Conservation (phyloP, 306 rosid genomes). For the Cucurbita ficifolia region DNA sequence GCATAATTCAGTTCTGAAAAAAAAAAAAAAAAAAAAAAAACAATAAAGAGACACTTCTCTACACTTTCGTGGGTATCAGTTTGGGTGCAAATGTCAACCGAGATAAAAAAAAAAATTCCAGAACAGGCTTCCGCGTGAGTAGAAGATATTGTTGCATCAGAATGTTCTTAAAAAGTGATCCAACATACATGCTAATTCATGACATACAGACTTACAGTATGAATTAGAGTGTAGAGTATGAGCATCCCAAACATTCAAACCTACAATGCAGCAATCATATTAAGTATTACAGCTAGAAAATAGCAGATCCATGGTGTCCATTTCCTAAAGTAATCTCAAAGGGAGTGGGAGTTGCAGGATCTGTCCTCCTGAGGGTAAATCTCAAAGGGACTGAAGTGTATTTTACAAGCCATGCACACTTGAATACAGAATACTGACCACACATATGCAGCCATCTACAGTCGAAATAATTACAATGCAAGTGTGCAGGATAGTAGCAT, state of each 20-base stretch:
- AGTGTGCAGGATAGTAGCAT: neutral
- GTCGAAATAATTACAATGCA: neutral
- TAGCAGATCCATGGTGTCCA: neutral
- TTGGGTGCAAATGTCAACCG: constrained; percentile 22
- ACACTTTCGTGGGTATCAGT: constrained; percentile 1
- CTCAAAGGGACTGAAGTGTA: neutral
- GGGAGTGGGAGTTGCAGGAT: neutral
- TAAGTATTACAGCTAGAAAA: neutral
- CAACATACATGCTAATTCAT: neutral
- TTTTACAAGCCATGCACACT: neutral
- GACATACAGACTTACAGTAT: neutral
- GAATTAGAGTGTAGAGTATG: neutral
- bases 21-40: neutral
- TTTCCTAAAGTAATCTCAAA: neutral
- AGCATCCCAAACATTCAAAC: neutral
- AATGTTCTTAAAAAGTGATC: neutral
- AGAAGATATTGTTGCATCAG: neutral
- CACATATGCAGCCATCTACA: neutral
- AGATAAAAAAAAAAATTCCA: constrained; percentile 26
- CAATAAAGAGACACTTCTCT: neutral
- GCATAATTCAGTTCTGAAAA: neutral
- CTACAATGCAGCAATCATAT: neutral
- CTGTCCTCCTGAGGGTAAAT: neutral
- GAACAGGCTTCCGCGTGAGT: constrained; percentile 17
- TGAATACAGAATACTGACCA: neutral